Conservation (phyloP, 305 asterid genomes). For the Euphrasia arctica region DNA sequence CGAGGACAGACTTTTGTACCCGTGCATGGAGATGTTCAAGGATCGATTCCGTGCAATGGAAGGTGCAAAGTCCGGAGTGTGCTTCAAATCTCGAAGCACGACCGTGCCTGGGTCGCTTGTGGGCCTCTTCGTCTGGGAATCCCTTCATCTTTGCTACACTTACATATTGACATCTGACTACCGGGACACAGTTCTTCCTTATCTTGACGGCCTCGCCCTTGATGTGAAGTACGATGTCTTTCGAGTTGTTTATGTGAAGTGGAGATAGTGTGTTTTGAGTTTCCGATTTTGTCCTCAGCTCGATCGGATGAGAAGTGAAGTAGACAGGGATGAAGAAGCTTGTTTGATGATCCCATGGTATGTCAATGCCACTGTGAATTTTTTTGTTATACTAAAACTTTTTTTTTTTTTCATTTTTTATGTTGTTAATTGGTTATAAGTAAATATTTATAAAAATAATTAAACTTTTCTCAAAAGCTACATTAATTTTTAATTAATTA, state of each 20-base stretch:
- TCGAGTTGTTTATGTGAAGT: slow-evolving; percentile 48
- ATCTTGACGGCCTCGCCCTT: slow-evolving; percentile 42
- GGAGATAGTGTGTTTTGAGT: slow-evolving; percentile 26
- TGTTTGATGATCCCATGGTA: neutral
- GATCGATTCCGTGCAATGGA: slow-evolving; percentile 48
- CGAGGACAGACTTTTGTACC: slow-evolving; percentile 25
- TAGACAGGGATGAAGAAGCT: slow-evolving; percentile 13
- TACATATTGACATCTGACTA: slow-evolving; percentile 42
- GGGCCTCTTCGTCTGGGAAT: slow-evolving; percentile 50
- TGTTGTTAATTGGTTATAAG: too few relatives aligned
- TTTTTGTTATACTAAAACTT: too few relatives aligned
- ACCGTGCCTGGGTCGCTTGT: slow-evolving; percentile 23
- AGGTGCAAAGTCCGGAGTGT: slow-evolving; percentile 53
- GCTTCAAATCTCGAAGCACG: slow-evolving; percentile 34
- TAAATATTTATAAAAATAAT: too few relatives aligned
- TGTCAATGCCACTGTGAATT: neutral
- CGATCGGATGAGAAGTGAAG: neutral
- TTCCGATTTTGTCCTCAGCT: slow-evolving; percentile 14
- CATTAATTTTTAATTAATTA: too few relatives aligned
- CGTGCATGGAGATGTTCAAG: slow-evolving; percentile 48
- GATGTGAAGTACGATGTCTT: slow-evolving; percentile 61
- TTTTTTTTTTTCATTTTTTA: too few relatives aligned
- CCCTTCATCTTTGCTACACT: slow-evolving; percentile 53
- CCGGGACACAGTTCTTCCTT: slow-evolving; percentile 38
- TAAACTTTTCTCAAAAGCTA: too few relatives aligned